These are phyloP conservation scores for Aureobasidium sp. DNA, from an alignment of 2,329 filamentous ascomycete species.

Conservation along the genomic window DNA sequence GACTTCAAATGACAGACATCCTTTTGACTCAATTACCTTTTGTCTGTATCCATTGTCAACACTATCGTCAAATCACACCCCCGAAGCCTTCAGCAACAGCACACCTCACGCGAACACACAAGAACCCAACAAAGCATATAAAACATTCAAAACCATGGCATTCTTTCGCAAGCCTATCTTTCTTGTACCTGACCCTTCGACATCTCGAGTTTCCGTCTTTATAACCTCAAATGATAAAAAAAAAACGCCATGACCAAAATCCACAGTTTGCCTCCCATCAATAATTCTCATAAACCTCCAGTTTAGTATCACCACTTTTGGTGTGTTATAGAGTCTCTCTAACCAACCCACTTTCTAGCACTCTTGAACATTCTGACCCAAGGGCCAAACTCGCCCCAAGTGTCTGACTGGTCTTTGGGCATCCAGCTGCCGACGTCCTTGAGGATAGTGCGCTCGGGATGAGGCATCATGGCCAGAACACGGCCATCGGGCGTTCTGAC, in stretches of 20 bases:
- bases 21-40: too few relatives aligned
- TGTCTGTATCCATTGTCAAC: too few relatives aligned
- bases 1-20: too few relatives aligned
- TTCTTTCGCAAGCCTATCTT: neutral
- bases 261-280: neutral
- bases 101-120: too few relatives aligned
- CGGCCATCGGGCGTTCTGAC: conserved; percentile 71
- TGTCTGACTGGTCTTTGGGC: conserved; percentile 52
- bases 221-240: neutral
- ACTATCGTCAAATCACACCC: too few relatives aligned
- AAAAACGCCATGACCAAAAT: neutral
- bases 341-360: conserved; percentile 77
- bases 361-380: conserved; percentile 85
- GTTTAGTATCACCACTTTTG: neutral
- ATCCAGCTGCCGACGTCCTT: conserved; percentile 71
- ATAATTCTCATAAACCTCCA: neutral
- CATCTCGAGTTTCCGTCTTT: neutral
- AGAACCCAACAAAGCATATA: neutral
- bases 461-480: conserved; percentile 86
- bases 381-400: conserved; percentile 76
- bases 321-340: neutral
- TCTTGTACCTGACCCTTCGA: neutral
- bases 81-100: too few relatives aligned
- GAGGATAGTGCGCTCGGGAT: conserved; percentile 84
- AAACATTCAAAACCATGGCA: neutral